phyloP scores from a whole-genome alignment of 2,329 filamentous ascomycete genomes.

The Xylaria sp. region DNA sequence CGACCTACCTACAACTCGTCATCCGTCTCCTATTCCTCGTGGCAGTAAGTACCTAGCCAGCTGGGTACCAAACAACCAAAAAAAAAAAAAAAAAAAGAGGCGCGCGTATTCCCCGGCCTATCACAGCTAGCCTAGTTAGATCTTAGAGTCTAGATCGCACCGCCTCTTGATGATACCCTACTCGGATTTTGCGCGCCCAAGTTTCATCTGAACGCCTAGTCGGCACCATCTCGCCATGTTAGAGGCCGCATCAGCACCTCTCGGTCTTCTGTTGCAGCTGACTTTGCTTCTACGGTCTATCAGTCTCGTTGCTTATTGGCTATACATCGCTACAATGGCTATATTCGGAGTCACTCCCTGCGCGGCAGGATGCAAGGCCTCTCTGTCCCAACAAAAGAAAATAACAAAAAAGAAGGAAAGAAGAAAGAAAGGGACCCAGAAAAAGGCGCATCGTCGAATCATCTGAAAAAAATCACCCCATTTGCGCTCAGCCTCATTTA shows the following conservation, averaged over 20 bases:
- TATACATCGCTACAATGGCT: conserved; percentile 12
- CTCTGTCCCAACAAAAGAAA: conserved; percentile 11
- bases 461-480: conserved; percentile 37
- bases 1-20: background rate
- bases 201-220: conserved; percentile 46
- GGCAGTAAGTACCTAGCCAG: conserved; percentile 20
- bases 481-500: conserved; percentile 43
- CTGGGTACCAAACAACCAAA: conserved; percentile 2
- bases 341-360: conserved; percentile 39
- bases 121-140: conserved; percentile 16
- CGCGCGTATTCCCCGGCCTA: conserved; percentile 22
- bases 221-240: conserved; percentile 39
- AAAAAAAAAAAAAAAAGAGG: conserved; percentile 10
- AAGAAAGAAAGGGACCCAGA: background rate
- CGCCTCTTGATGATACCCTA: conserved; percentile 46
- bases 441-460: conserved; percentile 38
- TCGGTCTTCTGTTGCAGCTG: conserved; percentile 41
- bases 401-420: background rate
- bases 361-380: conserved; percentile 24
- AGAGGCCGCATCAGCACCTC: conserved; percentile 42
- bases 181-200: conserved; percentile 38
- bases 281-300: conserved; percentile 39
- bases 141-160: conserved; percentile 23
- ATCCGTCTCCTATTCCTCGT: conserved; percentile 27
- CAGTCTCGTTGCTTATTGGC: conserved; percentile 40